Evolutionary conservation across 1,139 yeast genomes (phyloP), one percentile per base, ranked within the genome.

Genomic region (Blastobotrys raffinosifermentans): DNA sequence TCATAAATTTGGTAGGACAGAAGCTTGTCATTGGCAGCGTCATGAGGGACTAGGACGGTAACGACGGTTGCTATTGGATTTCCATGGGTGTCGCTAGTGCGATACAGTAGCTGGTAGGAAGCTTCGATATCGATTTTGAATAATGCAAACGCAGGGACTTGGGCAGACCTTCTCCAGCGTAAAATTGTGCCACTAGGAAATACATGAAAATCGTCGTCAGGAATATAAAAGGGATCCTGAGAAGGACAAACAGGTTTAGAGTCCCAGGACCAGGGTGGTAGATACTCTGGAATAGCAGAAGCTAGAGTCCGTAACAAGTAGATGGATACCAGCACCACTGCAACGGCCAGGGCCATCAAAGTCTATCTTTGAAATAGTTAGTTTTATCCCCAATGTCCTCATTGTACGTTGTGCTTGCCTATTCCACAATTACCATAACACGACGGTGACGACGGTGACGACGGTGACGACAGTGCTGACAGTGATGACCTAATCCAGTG

Each of bases 1-100:
- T 56, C 57, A 27, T 52, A 50, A 26, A 45, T 34, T 39, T 54
- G 60, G 38, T 51, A 53, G 8, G 56, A 49, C 23, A 55, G 39
- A 16, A 56, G 36, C 33, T 45, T 45, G 14, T 39, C 19, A 32
- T 35, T 29, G 21, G 40, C 31, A 10, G 46, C 45, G 19, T 40
- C 35, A 14, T 31, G 23, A 4, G 61, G 61, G 16, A 47, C 46
- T 26, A 56, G 38, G 2, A 56, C 43, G 2, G 60, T 56, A 8
- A 58, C 54, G 13, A 54, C 49, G 15, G 53, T 48, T 1, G 48
- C 46, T 5, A 45, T 41, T 13, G 63, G 47, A 10, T 39, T 37
- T 22, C 53, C 58, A 27, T 38, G 35, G 9, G 56, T 40, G 34
- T 54, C 51, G 19, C 50, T 46, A n/a, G 57, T 47, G 11, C 57